Base-by-base conservation (phyloP, 163 green algal species). In the Scenedesmus sp. region DNA sequence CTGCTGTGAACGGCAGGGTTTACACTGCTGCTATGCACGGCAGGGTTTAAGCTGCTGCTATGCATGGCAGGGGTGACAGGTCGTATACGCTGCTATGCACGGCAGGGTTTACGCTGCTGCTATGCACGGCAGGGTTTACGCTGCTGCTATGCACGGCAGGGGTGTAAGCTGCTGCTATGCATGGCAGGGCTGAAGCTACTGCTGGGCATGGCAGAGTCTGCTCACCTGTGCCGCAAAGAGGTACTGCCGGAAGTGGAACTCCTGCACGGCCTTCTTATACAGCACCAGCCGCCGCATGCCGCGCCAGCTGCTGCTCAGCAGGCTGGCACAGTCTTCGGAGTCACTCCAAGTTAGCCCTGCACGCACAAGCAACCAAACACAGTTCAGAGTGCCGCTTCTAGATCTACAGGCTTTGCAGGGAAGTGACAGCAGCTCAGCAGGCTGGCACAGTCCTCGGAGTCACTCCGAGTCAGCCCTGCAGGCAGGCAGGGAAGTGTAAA, bases 221-320 rank as follows among this genome's bases (percentile, higher is more conserved):
- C 95, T 89, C 16, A 93, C 94, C 94, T 97, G 96, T 82, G 93
- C 95, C 26, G 96, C 96, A 91, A 98, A 98, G 55, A 98, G 94
- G 89, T 96, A 96, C 93, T 98, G 96, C 15, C 96, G 92, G 93
- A 98, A 96, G 20, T 89, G 54, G 34, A 97, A 97, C 84, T 97
- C 92, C 1, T 92, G 92, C 20, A 97, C 87, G 46, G 79, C 82
- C 66, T 91, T 88, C 62, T 85, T 82, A 82, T 93, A 91, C 46
- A 96, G 94, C 70, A 96, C 92, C 13, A 87, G 70, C 18, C 93
- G 89, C 23, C 95, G 90, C 62, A 94, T 96, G 54, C 93, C 91
- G 0, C 94, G 91, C 96, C 96, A 98, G 4, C 93, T 90, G 12
- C 93, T 90, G 87, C 84, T 95, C 88, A 97, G 94, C 62, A 97